Percentiles rank a stretch among this genome's conserved stretches.
phyloP scores from a whole-genome alignment of 2,329 filamentous ascomycete genomes.

The Cytospora leucostoma region DNA sequence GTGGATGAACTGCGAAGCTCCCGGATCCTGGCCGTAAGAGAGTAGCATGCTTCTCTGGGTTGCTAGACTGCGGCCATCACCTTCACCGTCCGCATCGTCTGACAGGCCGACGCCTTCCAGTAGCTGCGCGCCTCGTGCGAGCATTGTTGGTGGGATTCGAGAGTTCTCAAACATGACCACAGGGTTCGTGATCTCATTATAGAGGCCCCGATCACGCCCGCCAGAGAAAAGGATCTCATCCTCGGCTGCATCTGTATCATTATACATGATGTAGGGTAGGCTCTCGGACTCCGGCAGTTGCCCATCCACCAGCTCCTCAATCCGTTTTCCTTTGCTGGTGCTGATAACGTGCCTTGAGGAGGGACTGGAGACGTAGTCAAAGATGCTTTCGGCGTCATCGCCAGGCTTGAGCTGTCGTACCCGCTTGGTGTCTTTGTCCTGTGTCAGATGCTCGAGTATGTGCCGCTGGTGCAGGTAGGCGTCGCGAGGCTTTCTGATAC shows the following conservation, averaged over 20 bases:
- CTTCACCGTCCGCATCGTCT: not conserved
- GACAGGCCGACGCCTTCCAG: not conserved
- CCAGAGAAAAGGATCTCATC: constrained; percentile 32
- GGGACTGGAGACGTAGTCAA: constrained; percentile 31
- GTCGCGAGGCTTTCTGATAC: constrained; percentile 32
- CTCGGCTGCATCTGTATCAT: constrained; percentile 35
- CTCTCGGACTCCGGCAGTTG: not conserved
- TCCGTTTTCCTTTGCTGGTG: not conserved
- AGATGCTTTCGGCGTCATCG: constrained; percentile 33
- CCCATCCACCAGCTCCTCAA: not conserved
- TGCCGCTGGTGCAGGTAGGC: constrained; percentile 33
- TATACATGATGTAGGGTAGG: constrained; percentile 31
- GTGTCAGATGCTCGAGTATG: constrained; percentile 32
- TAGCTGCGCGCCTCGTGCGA: constrained; percentile 6
- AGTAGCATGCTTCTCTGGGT: not conserved
- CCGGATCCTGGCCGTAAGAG: constrained; percentile 17
- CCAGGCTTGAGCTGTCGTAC: constrained; percentile 34
- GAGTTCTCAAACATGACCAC: constrained; percentile 31
- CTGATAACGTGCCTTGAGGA: constrained; percentile 12
- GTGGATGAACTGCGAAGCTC: constrained; percentile 11
- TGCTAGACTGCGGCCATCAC: not conserved
- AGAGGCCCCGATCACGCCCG: constrained; percentile 31
- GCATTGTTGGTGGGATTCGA: constrained; percentile 5
- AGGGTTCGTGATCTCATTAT: constrained; percentile 35
- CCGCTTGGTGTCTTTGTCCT: constrained; percentile 32